These are phyloP conservation scores for Rubia tinctorum DNA, from an alignment of 305 asterid species.

Conservation along the genomic window DNA sequence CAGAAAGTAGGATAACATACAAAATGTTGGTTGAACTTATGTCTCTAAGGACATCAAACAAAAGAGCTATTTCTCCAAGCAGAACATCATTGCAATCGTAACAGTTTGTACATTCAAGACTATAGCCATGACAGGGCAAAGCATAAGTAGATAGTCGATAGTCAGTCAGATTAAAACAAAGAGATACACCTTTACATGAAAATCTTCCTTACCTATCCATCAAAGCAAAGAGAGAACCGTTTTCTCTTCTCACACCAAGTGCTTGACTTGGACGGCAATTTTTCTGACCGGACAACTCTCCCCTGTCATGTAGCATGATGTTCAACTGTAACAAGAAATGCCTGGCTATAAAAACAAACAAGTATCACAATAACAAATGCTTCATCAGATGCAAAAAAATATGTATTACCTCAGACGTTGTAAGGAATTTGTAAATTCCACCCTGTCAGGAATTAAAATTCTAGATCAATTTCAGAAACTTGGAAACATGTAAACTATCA, in stretches of 20 bases:
- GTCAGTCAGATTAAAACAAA: background rate
- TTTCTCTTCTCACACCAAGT: slow-evolving; percentile 33
- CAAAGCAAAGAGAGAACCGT: slow-evolving; percentile 27
- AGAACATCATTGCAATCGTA: background rate
- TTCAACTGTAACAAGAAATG: slow-evolving; percentile 25
- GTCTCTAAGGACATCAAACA: no score
- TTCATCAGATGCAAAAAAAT: background rate
- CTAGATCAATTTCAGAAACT: slow-evolving; percentile 1
- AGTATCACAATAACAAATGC: background rate
- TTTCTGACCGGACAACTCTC: slow-evolving; percentile 42
- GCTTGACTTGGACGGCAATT: slow-evolving; percentile 28
- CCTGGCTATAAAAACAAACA: background rate
- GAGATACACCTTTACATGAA: background rate
- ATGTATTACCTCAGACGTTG: slow-evolving; percentile 28
- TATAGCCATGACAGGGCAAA: background rate
- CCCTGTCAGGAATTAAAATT: slow-evolving; percentile 23
- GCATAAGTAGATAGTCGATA: background rate
- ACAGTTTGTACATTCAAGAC: background rate
- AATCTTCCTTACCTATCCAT: slow-evolving; percentile 29
- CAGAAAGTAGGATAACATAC: background rate
- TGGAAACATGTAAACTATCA: background rate
- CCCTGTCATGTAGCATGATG: slow-evolving; percentile 31
- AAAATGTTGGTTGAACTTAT: background rate
- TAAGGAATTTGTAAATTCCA: slow-evolving; percentile 32
- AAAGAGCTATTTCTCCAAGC: background rate